phyloP scores from a whole-genome alignment of 2,329 filamentous ascomycete species.

The Verticillium longisporum region DNA sequence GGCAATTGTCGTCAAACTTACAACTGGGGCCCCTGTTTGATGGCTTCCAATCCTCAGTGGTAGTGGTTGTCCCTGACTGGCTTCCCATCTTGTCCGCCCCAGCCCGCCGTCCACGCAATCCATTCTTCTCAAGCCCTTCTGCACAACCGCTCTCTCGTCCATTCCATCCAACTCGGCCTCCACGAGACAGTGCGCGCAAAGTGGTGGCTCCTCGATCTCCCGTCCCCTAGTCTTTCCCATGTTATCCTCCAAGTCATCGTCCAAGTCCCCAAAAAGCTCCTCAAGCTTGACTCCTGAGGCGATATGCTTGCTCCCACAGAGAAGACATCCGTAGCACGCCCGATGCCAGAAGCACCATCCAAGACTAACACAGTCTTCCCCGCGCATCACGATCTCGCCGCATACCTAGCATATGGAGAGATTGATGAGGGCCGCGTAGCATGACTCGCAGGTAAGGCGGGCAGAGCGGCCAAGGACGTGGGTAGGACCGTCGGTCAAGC shows the following conservation, averaged over 20 bases:
- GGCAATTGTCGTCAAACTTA: neutral
- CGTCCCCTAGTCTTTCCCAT: slow-evolving; percentile 14
- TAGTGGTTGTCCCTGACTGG: neutral
- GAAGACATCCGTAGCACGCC: slow-evolving; percentile 48
- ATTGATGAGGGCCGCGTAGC: slow-evolving; percentile 40
- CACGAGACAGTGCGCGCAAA: slow-evolving; percentile 40
- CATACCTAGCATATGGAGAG: slow-evolving; percentile 53
- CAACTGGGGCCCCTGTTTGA: slow-evolving; percentile 6
- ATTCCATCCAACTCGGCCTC: slow-evolving; percentile 29
- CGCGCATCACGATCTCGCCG: slow-evolving; percentile 45
- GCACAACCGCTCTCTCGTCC: slow-evolving; percentile 22
- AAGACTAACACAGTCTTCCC: slow-evolving; percentile 49
- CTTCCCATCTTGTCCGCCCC: slow-evolving; percentile 35
- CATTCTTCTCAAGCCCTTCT: slow-evolving; percentile 35
- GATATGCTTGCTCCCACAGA: slow-evolving; percentile 37
- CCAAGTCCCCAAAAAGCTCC: slow-evolving; percentile 23
- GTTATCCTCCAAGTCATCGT: neutral
- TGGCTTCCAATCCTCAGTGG: slow-evolving; percentile 13
- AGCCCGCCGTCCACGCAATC: slow-evolving; percentile 39
- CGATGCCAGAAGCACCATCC: slow-evolving; percentile 56
- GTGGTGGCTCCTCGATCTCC: slow-evolving; percentile 40
- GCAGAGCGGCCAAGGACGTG: slow-evolving; percentile 36
- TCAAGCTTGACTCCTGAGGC: slow-evolving; percentile 24
- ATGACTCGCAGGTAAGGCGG: slow-evolving; percentile 41
- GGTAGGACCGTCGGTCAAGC: slow-evolving; percentile 25